Evolutionary conservation across 129 eudicot genomes (phyloP).

Genomic region (Flaveria ramosissima): DNA sequence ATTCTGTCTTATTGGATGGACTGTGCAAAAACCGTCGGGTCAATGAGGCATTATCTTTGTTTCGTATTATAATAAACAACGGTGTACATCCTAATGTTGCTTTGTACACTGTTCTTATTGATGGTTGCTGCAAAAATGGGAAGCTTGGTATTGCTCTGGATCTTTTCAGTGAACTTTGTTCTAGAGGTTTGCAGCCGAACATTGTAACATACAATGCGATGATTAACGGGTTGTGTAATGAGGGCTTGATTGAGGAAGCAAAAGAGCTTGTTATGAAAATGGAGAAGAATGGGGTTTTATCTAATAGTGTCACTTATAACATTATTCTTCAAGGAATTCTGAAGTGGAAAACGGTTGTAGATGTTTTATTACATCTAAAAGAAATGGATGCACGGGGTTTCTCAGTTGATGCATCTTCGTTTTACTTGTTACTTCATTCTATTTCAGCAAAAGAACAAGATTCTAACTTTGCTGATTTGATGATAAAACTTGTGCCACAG

Average conservation of each 20-base stretch:
- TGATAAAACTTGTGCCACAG: constrained; percentile 30
- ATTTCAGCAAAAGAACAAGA: constrained; percentile 20
- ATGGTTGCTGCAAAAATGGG: constrained; percentile 36
- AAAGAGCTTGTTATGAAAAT: constrained; percentile 43
- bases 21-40: constrained; percentile 39
- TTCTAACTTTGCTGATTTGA: constrained; percentile 26
- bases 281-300: constrained; percentile 42
- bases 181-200: constrained; percentile 40
- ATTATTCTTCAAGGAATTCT: constrained; percentile 39
- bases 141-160: constrained; percentile 29
- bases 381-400: constrained; percentile 45
- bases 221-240: constrained; percentile 45
- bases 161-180: constrained; percentile 27
- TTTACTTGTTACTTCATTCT: constrained; percentile 29
- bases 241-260: constrained; percentile 41
- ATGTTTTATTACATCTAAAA: constrained; percentile 35
- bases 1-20: constrained; percentile 42
- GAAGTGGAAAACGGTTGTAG: constrained; percentile 26
- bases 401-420: constrained; percentile 30
- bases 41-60: constrained; percentile 41
- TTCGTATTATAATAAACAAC: constrained; percentile 31
- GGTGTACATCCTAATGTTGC: constrained; percentile 31
- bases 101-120: constrained; percentile 34
- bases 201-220: constrained; percentile 33
- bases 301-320: constrained; percentile 40